Evolutionary conservation across 2,329 filamentous ascomycete species (phyloP).

Genomic region (Alternaria triticimaculans): DNA sequence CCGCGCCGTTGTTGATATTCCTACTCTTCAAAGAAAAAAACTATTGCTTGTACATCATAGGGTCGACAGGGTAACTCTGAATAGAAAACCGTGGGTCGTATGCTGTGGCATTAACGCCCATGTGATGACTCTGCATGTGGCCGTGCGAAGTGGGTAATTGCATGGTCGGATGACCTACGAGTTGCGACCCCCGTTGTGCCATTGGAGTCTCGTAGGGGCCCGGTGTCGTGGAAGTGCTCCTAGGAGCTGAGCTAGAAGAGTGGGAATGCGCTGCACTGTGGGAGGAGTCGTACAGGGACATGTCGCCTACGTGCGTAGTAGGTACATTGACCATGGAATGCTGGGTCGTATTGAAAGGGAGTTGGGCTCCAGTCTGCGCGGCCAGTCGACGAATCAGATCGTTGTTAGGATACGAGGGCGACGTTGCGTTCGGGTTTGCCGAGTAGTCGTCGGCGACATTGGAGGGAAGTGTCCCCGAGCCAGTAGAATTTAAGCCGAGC

Average conservation of each 20-base stretch:
- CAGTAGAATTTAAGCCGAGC: slow-evolving; percentile 34
- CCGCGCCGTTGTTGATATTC: slow-evolving; percentile 1
- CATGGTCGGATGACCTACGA: slow-evolving; percentile 28
- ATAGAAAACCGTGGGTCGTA: slow-evolving; percentile 44
- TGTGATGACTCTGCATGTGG: slow-evolving; percentile 42
- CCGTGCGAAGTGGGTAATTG: slow-evolving; percentile 35
- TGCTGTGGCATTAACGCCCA: slow-evolving; percentile 35
- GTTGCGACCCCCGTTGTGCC: slow-evolving; percentile 33
- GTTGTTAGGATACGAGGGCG: slow-evolving; percentile 41
- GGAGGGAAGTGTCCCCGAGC: slow-evolving; percentile 37
- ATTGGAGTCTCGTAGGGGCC: slow-evolving; percentile 42
- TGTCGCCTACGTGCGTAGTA: slow-evolving; percentile 43
- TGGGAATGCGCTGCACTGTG: slow-evolving; percentile 44
- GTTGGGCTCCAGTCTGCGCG: slow-evolving; percentile 44
- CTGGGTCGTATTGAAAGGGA: slow-evolving; percentile 42
- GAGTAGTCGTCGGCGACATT: slow-evolving; percentile 40
- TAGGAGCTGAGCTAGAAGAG: slow-evolving; percentile 39
- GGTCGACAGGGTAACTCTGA: slow-evolving; percentile 44
- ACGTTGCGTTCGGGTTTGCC: slow-evolving; percentile 30
- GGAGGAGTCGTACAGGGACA: slow-evolving; percentile 44
- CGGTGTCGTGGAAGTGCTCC: slow-evolving; percentile 44
- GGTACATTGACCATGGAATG: slow-evolving; percentile 40
- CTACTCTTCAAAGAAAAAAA: slow-evolving; percentile 3
- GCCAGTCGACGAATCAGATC: slow-evolving; percentile 46
- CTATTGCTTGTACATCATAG: slow-evolving; percentile 45